Percentiles rank a stretch among this genome's conserved stretches.
Evolutionary conservation across 192 early-diverging fungal species (phyloP).

Genomic region (Entomortierella parvispora): DNA sequence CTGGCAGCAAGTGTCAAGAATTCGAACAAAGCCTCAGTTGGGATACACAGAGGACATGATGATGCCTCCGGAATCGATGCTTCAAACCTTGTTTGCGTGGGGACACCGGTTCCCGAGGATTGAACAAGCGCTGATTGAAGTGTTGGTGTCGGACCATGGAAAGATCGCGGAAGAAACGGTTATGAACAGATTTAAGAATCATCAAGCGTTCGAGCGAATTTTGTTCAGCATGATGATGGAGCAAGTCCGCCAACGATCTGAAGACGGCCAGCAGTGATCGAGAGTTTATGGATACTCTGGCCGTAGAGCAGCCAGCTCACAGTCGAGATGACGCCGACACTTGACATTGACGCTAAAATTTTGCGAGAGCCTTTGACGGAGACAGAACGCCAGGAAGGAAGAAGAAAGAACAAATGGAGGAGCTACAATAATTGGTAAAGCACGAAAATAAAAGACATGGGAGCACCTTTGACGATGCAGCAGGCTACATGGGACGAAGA

Average conservation of each 20-base stretch:
- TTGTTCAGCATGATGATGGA: slow-evolving; percentile 13
- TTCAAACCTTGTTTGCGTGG: slow-evolving; percentile 39
- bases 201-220: slow-evolving; percentile 12
- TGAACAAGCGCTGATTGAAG: slow-evolving; percentile 9
- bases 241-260: neutral
- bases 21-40: no score
- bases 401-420: no score
- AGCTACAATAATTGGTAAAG: no score
- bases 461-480: no score
- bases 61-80: neutral
- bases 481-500: no score
- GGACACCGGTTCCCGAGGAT: slow-evolving; percentile 28
- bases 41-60: neutral
- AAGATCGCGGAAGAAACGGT: neutral
- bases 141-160: slow-evolving; percentile 7
- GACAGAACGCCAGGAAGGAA: no score
- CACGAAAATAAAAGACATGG: no score
- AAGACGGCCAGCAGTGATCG: neutral
- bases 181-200: slow-evolving; percentile 11
- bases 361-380: no score
- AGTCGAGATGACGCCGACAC: no score
- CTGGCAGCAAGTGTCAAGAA: no score
- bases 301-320: no score
- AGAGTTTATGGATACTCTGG: neutral
- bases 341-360: no score